Conservation (phyloP, 768 basidiomycete species). For the Leccinum imitatum region DNA sequence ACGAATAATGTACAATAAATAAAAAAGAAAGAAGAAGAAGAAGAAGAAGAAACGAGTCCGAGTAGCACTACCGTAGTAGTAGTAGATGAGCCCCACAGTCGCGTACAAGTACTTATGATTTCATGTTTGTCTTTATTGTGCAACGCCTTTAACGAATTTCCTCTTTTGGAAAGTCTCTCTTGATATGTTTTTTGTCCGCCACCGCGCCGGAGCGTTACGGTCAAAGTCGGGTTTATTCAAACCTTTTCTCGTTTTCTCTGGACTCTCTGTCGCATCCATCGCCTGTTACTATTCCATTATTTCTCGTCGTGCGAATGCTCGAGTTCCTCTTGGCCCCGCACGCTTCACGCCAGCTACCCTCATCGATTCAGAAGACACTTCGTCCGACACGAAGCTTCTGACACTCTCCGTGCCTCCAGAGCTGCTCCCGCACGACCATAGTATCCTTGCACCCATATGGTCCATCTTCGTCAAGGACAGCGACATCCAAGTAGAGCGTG, state of each 20-base stretch:
- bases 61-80: too few species aligned
- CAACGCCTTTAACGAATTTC: slow-evolving; percentile 14
- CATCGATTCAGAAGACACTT: slow-evolving; percentile 49
- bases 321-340: slow-evolving; percentile 43
- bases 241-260: slow-evolving; percentile 33
- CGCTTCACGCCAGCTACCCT: slow-evolving; percentile 61
- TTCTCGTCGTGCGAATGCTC: slow-evolving; percentile 46
- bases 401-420: slow-evolving; percentile 55
- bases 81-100: too few species aligned
- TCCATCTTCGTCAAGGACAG: slow-evolving; percentile 83
- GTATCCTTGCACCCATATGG: slow-evolving; percentile 52
- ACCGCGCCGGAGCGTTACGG: not conserved
- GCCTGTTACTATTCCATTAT: slow-evolving; percentile 54
- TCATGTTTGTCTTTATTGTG: slow-evolving; percentile 27
- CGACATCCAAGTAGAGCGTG: slow-evolving; percentile 84
- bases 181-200: slow-evolving; percentile 15
- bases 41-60: not conserved
- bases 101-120: not conserved
- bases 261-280: slow-evolving; percentile 42
- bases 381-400: slow-evolving; percentile 62
- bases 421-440: slow-evolving; percentile 29
- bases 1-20: not conserved
- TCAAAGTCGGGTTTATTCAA: not conserved
- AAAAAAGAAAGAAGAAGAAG: not conserved
- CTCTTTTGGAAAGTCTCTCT: slow-evolving; percentile 17